Evolutionary conservation across 2,329 filamentous ascomycete genomes (phyloP).

Genomic region (Macrophomina phaseolina): DNA sequence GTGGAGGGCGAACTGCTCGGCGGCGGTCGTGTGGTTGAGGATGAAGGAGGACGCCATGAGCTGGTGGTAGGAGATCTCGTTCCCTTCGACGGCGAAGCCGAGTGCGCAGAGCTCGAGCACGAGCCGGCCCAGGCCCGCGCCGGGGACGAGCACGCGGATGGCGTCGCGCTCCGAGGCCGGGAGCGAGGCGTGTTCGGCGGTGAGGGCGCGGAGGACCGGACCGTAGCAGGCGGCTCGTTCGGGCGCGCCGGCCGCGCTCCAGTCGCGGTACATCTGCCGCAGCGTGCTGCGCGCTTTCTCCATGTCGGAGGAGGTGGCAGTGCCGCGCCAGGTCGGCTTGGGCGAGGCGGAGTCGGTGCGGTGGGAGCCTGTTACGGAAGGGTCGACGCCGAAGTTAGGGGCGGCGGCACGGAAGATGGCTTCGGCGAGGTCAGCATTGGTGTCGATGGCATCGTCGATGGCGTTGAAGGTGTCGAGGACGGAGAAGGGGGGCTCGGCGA

Average conservation of each 20-base stretch:
- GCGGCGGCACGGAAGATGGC: conserved; percentile 67
- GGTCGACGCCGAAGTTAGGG: conserved; percentile 50
- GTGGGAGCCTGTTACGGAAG: conserved; percentile 46
- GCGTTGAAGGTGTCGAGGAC: conserved; percentile 78
- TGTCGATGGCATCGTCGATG: conserved; percentile 86
- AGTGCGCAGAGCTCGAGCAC: conserved; percentile 82
- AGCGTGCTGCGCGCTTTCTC: conserved; percentile 93
- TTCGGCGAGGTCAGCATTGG: conserved; percentile 82
- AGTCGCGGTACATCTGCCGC: conserved; percentile 93
- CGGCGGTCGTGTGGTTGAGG: conserved; percentile 68
- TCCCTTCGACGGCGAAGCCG: conserved; percentile 82
- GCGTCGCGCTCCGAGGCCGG: background rate
- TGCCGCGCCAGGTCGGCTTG: conserved; percentile 66
- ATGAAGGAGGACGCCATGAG: conserved; percentile 83
- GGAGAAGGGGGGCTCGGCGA: conserved; percentile 81
- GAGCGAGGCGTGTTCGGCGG: conserved; percentile 49
- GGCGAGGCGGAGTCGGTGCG: background rate
- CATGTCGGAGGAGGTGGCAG: conserved; percentile 74
- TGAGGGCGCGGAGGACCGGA: conserved; percentile 72
- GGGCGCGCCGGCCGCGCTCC: conserved; percentile 75
- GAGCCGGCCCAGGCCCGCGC: conserved; percentile 84
- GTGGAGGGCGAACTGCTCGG: conserved; percentile 73
- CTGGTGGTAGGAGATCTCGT: conserved; percentile 95
- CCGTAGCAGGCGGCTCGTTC: conserved; percentile 81
- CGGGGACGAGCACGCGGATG: conserved; percentile 79